phyloP scores from a whole-genome alignment of 495 filamentous ascomycete species.

The Penicillium flavigenum region DNA sequence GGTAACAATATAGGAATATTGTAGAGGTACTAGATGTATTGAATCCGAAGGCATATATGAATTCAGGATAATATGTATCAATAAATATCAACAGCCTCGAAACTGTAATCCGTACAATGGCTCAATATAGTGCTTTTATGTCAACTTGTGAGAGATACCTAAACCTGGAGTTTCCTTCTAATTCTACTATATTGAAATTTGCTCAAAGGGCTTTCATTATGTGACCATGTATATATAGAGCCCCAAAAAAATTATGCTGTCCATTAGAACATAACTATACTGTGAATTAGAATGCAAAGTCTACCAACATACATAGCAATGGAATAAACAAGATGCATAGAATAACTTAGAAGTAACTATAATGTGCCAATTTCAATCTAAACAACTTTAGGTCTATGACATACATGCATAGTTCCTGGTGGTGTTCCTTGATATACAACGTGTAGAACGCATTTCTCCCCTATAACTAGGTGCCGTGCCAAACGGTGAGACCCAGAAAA shows the following conservation, averaged over 20 bases:
- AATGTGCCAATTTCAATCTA: not conserved
- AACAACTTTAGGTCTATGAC: not conserved
- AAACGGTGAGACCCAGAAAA: not conserved
- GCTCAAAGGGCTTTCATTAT: not conserved
- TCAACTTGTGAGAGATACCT: not conserved
- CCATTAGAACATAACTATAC: not conserved
- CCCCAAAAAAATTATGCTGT: too few relatives aligned
- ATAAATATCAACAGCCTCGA: not conserved
- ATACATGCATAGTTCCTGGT: not conserved
- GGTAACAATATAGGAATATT: not conserved
- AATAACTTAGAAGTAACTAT: not conserved
- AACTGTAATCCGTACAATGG: not conserved
- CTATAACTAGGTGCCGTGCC: not conserved
- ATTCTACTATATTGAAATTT: not conserved
- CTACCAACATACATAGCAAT: not conserved
- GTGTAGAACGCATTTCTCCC: not conserved
- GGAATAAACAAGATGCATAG: not conserved
- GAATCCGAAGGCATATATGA: not conserved
- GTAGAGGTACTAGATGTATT: not conserved
- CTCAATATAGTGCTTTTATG: not conserved
- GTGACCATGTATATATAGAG: not conserved
- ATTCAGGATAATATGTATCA: not conserved
- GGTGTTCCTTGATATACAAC: not conserved
- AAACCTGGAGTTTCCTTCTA: not conserved
- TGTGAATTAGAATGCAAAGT: not conserved